Evolutionary conservation across 2,329 filamentous ascomycete species (phyloP).

Genomic region (Trichoderma sp.): DNA sequence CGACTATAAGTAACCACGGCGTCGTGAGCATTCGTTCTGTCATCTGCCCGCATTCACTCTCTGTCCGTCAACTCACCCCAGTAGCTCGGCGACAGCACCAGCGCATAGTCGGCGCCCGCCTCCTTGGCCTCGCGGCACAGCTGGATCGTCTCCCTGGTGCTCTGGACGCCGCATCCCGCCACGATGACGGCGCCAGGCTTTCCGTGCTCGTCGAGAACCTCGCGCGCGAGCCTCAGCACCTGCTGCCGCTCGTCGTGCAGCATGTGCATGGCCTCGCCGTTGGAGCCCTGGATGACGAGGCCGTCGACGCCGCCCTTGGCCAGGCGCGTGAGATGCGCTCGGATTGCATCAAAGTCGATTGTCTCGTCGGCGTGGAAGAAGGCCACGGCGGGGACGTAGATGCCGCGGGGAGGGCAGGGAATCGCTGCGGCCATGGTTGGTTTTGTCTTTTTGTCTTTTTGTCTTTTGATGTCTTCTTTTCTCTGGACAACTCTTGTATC

Average conservation of each 20-base stretch:
- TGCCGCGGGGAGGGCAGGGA: conserved; percentile 26
- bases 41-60: fast-evolving
- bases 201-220: conserved; percentile 7
- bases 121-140: conserved; percentile 67
- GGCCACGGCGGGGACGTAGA: conserved; percentile 38
- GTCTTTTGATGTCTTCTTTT: background rate
- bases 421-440: background rate
- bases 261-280: conserved; percentile 79
- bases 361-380: conserved; percentile 38
- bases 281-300: conserved; percentile 76
- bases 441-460: background rate
- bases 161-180: conserved; percentile 73
- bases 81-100: conserved; percentile 75
- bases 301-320: conserved; percentile 70
- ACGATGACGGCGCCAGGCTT: conserved; percentile 47
- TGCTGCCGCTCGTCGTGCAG: conserved; percentile 66
- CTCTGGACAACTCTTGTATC: background rate
- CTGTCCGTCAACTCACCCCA: conserved; percentile 48
- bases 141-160: conserved; percentile 69
- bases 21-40: background rate
- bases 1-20: conserved; percentile 16
- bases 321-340: conserved; percentile 35
- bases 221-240: conserved; percentile 59
- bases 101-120: conserved; percentile 70
- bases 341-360: conserved; percentile 32